These are phyloP conservation scores for Gastrodia elata DNA, from an alignment of 106 monocot species.

Conservation along the genomic window DNA sequence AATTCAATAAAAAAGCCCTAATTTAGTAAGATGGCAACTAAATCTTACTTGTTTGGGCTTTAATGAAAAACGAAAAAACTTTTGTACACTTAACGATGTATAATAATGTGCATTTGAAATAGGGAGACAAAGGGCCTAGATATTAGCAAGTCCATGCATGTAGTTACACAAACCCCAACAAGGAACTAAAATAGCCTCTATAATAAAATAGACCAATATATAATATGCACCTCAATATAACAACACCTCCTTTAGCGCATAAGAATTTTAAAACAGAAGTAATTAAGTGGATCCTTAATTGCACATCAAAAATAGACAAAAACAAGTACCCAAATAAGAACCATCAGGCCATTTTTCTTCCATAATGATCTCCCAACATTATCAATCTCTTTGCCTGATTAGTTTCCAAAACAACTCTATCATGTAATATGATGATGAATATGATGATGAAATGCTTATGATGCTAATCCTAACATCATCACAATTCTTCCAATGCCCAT, in stretches of 20 bases:
- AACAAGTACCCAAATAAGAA: not conserved
- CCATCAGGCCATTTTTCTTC: not conserved
- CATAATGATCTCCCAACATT: not conserved
- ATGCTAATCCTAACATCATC: not conserved
- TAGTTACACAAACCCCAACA: too few species aligned
- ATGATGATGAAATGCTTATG: not conserved
- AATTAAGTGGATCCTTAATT: too few species aligned
- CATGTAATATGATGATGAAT: not conserved
- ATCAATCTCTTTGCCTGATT: not conserved
- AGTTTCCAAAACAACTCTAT: not conserved
- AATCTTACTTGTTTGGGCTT: not conserved
- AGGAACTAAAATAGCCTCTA: too few species aligned
- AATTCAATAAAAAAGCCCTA: not conserved
- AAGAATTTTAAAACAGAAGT: too few species aligned
- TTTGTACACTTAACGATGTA: not conserved
- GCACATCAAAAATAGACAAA: not conserved
- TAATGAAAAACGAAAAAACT: not conserved
- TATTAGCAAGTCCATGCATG: too few species aligned
- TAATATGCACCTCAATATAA: too few species aligned
- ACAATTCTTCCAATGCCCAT: not conserved
- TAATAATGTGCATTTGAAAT: too few species aligned
- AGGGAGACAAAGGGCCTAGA: too few species aligned
- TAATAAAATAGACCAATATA: too few species aligned
- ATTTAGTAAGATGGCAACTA: not conserved
- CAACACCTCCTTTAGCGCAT: too few species aligned